These are phyloP conservation scores for Pilasporangium apinafurcum DNA, from an alignment of 352 stramenopile species.

Conservation along the genomic window DNA sequence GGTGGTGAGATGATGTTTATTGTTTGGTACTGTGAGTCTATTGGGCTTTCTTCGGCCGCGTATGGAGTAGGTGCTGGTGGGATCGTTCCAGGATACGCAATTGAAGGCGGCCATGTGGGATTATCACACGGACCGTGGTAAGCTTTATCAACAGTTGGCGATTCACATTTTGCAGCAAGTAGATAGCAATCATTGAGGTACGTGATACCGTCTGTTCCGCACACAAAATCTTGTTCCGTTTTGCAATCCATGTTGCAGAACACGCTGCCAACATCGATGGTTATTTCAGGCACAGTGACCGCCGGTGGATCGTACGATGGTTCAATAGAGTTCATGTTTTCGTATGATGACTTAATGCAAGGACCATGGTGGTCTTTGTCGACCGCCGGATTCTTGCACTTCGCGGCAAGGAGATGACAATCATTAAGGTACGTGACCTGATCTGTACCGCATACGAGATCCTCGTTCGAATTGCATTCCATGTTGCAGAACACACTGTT, in stretches of 20 bases:
- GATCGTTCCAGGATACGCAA: constrained; percentile 21
- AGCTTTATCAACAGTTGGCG: constrained; percentile 11
- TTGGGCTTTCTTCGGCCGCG: neutral
- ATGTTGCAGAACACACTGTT: constrained; percentile 3
- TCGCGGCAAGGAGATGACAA: constrained; percentile 32
- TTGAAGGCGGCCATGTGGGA: constrained; percentile 18
- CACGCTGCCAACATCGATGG: constrained; percentile 8
- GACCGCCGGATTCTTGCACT: constrained; percentile 35
- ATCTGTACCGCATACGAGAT: constrained; percentile 2
- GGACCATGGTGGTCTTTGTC: constrained; percentile 29
- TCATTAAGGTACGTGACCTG: constrained; percentile 23
- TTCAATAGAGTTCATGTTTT: too few species aligned
- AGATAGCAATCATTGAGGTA: constrained; percentile 43
- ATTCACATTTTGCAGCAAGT: constrained; percentile 11
- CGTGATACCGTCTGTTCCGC: constrained; percentile 30
- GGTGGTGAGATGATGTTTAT: constrained; percentile 2
- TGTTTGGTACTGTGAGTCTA: too few species aligned
- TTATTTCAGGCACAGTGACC: neutral
- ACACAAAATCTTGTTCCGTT: constrained; percentile 22
- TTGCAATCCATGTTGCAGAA: constrained; percentile 16
- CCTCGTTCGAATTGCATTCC: constrained; percentile 1
- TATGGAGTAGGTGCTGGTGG: neutral
- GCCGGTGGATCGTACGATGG: neutral
- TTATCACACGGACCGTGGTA: constrained; percentile 12
- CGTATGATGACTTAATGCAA: constrained; percentile 15